Evolutionary conservation across 2,329 filamentous ascomycete species (phyloP).

Genomic region (Fusarium compactum): DNA sequence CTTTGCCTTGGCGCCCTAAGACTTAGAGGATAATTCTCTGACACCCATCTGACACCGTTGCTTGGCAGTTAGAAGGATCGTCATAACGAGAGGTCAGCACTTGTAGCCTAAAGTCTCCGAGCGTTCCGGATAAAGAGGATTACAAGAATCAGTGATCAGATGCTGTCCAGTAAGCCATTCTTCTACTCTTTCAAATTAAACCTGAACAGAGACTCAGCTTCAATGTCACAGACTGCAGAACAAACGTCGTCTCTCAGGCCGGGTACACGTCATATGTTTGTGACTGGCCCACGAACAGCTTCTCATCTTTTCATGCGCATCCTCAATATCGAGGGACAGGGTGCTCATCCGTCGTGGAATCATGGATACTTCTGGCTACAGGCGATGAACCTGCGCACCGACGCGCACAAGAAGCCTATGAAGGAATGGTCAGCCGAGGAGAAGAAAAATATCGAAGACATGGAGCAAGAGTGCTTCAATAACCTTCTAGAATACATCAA

Average conservation of each 20-base stretch:
- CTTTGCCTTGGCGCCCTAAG: background rate
- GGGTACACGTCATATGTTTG: background rate
- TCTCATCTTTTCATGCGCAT: background rate
- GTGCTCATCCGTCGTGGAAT: background rate
- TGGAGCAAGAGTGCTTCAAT: background rate
- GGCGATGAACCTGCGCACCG: background rate
- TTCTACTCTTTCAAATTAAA: background rate
- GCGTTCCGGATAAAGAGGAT: background rate
- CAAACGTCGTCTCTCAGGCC: background rate
- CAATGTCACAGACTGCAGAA: background rate
- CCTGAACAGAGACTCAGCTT: background rate
- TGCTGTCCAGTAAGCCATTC: accelerated
- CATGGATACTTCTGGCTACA: background rate
- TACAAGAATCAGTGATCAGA: background rate
- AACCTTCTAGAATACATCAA: background rate
- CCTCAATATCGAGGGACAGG: background rate
- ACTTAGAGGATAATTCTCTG: background rate
- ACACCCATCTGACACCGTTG: background rate
- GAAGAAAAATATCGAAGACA: background rate
- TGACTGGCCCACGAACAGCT: background rate
- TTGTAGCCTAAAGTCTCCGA: background rate
- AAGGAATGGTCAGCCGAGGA: background rate
- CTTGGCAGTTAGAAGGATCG: background rate
- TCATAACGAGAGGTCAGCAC: background rate
- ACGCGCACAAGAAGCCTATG: background rate